Evolutionary conservation across 1,139 yeast genomes (phyloP).

Genomic region (Meyerozyma guilliermondii): DNA sequence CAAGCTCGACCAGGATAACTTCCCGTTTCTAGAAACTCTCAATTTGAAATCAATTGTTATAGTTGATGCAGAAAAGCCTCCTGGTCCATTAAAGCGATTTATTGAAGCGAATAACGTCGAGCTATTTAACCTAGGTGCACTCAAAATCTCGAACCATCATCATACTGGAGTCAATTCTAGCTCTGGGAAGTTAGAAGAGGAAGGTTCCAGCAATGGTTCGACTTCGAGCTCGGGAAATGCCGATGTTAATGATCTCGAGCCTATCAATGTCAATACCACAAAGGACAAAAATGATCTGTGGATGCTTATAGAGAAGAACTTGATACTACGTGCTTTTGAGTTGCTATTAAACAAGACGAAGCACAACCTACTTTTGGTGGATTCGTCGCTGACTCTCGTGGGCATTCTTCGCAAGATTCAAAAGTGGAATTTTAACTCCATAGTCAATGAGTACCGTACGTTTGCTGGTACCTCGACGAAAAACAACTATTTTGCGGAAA

Average conservation of each 20-base stretch:
- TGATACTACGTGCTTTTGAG: slow-evolving; percentile 54
- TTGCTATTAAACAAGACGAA: slow-evolving; percentile 57
- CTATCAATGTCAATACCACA: slow-evolving; percentile 8
- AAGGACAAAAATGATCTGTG: slow-evolving; percentile 49
- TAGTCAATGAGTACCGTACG: slow-evolving; percentile 78
- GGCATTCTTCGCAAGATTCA: slow-evolving; percentile 79
- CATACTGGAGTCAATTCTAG: slow-evolving; percentile 23
- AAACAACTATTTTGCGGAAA: slow-evolving; percentile 72
- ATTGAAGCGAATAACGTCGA: slow-evolving; percentile 40
- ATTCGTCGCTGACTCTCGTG: slow-evolving; percentile 72
- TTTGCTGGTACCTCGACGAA: slow-evolving; percentile 63
- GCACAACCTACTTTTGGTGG: slow-evolving; percentile 71
- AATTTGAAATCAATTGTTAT: slow-evolving; percentile 52
- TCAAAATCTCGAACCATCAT: slow-evolving; percentile 40
- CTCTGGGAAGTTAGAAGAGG: slow-evolving; percentile 12
- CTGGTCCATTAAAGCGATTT: slow-evolving; percentile 45
- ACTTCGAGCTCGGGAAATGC: slow-evolving; percentile 11
- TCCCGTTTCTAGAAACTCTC: slow-evolving; percentile 63
- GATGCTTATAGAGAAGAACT: slow-evolving; percentile 63
- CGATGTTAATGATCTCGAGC: slow-evolving; percentile 9
- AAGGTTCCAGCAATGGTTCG: slow-evolving; percentile 11
- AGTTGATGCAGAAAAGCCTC: slow-evolving; percentile 70
- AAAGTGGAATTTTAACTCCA: slow-evolving; percentile 83
- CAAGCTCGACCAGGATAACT: slow-evolving; percentile 50
- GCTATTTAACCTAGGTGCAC: slow-evolving; percentile 32